Evolutionary conservation across 176 grass and related monocot genomes (phyloP).

Genomic region (Musa troglodytarum): DNA sequence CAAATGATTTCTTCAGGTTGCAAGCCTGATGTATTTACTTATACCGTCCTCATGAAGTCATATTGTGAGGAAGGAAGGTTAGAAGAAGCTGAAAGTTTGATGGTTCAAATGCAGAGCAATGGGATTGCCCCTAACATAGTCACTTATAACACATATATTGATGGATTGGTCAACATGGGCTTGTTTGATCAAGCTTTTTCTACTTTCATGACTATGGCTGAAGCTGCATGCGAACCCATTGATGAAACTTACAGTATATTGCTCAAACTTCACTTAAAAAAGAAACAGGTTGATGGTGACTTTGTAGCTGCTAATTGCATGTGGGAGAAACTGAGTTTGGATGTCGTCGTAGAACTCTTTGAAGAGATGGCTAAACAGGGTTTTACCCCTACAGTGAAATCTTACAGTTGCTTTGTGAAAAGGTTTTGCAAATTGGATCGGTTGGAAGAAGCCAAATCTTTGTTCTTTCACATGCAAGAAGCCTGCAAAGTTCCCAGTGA

Average conservation of each 20-base stretch:
- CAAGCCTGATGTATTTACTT: conserved; percentile 57
- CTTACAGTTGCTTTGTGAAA: conserved; percentile 46
- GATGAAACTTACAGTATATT: conserved; percentile 54
- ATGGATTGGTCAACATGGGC: conserved; percentile 53
- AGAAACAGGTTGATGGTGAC: conserved; percentile 29
- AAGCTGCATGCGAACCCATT: conserved; percentile 51
- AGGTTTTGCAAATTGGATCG: conserved; percentile 58
- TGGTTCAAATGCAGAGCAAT: conserved; percentile 42
- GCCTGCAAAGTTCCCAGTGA: conserved; percentile 36
- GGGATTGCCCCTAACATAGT: conserved; percentile 57
- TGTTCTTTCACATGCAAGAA: conserved; percentile 44
- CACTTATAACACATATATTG: conserved; percentile 76
- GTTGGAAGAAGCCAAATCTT: conserved; percentile 58
- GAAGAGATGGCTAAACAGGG: conserved; percentile 42
- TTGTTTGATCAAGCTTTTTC: conserved; percentile 39
- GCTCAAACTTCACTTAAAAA: conserved; percentile 48
- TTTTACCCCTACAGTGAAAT: conserved; percentile 17
- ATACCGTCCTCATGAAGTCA: conserved; percentile 58
- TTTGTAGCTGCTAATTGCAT: conserved; percentile 24
- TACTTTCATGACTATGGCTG: conserved; percentile 54
- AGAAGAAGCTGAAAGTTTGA: conserved; percentile 57
- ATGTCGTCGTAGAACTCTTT: conserved; percentile 41
- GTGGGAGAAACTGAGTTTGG: conserved; percentile 49
- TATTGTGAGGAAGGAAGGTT: conserved; percentile 62
- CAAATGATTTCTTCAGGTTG: conserved; percentile 49